These are phyloP conservation scores for Rhodomyrtus psidioides DNA, from an alignment of 441 rosid species.

Conservation along the genomic window DNA sequence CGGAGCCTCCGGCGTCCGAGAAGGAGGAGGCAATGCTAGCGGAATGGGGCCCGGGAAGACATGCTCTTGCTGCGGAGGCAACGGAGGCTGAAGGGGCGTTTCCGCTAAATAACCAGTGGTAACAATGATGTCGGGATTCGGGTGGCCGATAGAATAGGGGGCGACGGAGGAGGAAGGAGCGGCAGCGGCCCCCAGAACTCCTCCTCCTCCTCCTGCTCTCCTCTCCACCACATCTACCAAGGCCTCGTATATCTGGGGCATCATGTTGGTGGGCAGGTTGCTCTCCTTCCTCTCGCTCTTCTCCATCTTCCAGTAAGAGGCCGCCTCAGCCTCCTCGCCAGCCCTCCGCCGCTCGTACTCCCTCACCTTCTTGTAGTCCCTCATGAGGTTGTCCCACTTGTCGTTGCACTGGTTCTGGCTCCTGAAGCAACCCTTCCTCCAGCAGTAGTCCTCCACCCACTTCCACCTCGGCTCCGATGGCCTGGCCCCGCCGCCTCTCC, in stretches of 20 bases:
- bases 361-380: slow-evolving; percentile 88
- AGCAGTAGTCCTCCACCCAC: slow-evolving; percentile 91
- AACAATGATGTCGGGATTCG: neutral
- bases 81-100: slow-evolving; percentile 20
- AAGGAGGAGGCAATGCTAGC: slow-evolving; percentile 9
- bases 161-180: neutral
- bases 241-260: slow-evolving; percentile 60
- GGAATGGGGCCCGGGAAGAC: slow-evolving; percentile 18
- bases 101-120: slow-evolving; percentile 13
- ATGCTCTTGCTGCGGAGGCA: slow-evolving; percentile 32
- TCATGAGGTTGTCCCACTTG: slow-evolving; percentile 96
- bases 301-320: slow-evolving; percentile 76
- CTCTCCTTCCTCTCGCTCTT: slow-evolving; percentile 70
- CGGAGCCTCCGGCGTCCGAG: neutral
- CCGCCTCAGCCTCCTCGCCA: slow-evolving; percentile 14
- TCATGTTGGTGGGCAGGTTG: slow-evolving; percentile 73
- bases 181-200: neutral
- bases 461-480: slow-evolving; percentile 86
- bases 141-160: slow-evolving; percentile 2
- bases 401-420: slow-evolving; percentile 97
- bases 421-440: slow-evolving; percentile 66
- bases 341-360: slow-evolving; percentile 42
- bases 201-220: slow-evolving; percentile 10
- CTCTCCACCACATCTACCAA: slow-evolving; percentile 66
- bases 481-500: slow-evolving; percentile 13